Percentiles rank a stretch among this genome's conserved stretches.
Conservation (phyloP, 306 rosid species). For the Castanea sativa region DNA sequence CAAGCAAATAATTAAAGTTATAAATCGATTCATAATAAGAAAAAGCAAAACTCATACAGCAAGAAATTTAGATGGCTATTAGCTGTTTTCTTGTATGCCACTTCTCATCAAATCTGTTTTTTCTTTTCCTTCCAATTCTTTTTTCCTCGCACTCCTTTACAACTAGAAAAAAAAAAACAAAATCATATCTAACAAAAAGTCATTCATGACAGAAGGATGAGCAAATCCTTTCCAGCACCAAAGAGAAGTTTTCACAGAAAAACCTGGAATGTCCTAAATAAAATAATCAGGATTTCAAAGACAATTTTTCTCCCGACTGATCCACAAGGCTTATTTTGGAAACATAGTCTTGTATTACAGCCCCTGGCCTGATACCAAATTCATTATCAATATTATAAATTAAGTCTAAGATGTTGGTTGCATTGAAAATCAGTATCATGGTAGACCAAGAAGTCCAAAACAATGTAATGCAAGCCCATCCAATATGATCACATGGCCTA, state of each 20-base stretch:
- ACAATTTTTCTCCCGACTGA: not conserved
- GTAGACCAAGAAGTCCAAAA: not conserved
- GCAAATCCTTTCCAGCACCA: not conserved
- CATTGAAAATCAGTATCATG: not conserved
- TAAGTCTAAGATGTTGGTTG: not conserved
- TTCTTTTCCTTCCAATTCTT: not conserved
- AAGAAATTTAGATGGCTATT: conserved; percentile 7
- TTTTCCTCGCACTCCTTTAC: not conserved
- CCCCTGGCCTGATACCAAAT: not conserved
- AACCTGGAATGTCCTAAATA: not conserved
- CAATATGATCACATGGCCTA: not conserved
- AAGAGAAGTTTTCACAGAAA: not conserved
- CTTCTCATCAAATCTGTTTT: not conserved
- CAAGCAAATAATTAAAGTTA: not conserved
- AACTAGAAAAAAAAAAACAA: not conserved
- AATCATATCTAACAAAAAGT: not conserved
- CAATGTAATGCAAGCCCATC: not conserved
- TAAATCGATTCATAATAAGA: not conserved
- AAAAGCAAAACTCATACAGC: conserved; percentile 2
- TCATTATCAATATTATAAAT: not conserved
- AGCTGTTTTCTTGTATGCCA: not conserved
- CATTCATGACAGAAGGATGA: not conserved
- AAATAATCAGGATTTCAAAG: not conserved
- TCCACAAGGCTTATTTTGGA: not conserved
- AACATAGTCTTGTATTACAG: not conserved